Conservation (phyloP, 768 basidiomycete species). For the Psilocybe cubensis region DNA sequence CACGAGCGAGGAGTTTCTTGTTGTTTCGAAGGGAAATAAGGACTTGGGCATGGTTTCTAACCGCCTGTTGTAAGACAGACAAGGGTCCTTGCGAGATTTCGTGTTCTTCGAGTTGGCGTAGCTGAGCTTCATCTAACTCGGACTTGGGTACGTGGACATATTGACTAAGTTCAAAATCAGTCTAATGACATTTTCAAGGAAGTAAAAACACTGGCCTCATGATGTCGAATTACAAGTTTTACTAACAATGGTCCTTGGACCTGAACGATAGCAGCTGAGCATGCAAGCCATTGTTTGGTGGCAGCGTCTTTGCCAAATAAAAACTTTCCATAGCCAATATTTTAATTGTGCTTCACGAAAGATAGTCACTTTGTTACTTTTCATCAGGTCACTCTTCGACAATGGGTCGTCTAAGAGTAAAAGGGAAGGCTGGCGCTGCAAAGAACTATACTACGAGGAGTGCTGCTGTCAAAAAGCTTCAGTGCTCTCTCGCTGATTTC, state of each 20-base stretch:
- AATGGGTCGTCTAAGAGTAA: conserved; percentile 78
- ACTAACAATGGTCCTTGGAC: not conserved
- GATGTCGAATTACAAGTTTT: conserved; percentile 3
- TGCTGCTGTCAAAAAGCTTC: conserved; percentile 90
- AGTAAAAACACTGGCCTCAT: conserved; percentile 38
- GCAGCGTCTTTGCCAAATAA: conserved; percentile 31
- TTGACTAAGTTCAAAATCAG: conserved; percentile 63
- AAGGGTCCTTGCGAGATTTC: conserved; percentile 98
- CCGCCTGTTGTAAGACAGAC: conserved; percentile 95
- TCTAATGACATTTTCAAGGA: not conserved
- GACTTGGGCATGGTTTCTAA: conserved; percentile 96
- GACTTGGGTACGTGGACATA: conserved; percentile 97
- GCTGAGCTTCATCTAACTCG: conserved; percentile 95
- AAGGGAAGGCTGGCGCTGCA: conserved; percentile 90
- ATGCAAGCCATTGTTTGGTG: conserved; percentile 28
- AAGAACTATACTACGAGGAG: conserved; percentile 93
- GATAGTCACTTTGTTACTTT: too few relatives aligned
- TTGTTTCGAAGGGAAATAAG: conserved; percentile 97
- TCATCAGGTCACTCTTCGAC: too few relatives aligned
- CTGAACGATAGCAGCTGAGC: not conserved
- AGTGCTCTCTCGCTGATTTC: conserved; percentile 97
- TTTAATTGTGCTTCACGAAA: too few relatives aligned
- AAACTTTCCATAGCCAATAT: conserved; percentile 30
- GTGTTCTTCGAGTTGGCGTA: conserved; percentile 95
- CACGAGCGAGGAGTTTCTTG: conserved; percentile 94